These are phyloP conservation scores for Talaromyces sp. DNA, from an alignment of 2,329 filamentous ascomycete genomes.

Conservation along the genomic window DNA sequence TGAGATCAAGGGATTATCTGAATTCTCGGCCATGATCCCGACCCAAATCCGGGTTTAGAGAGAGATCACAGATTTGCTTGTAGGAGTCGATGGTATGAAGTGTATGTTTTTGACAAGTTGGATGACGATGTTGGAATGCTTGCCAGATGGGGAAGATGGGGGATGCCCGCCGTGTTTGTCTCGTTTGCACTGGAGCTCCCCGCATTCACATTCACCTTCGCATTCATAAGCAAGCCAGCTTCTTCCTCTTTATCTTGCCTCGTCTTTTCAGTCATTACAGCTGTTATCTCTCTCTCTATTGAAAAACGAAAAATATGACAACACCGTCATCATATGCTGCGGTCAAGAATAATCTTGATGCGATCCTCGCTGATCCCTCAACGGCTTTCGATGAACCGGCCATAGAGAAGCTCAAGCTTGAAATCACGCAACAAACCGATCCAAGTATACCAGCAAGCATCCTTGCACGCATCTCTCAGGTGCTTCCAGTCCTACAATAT, in stretches of 20 bases:
- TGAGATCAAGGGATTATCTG: slow-evolving; percentile 57
- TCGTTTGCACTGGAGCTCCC: slow-evolving; percentile 25
- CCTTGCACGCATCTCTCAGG: slow-evolving; percentile 44
- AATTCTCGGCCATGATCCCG: slow-evolving; percentile 44
- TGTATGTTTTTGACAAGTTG: not conserved
- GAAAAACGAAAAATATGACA: slow-evolving; percentile 19
- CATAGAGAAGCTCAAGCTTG: slow-evolving; percentile 48
- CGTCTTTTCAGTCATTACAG: not conserved
- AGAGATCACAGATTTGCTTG: not conserved
- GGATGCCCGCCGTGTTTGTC: slow-evolving; percentile 22
- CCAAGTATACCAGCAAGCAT: slow-evolving; percentile 34
- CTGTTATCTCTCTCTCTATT: not conserved
- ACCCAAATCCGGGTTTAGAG: not conserved
- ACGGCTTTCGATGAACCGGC: slow-evolving; percentile 44
- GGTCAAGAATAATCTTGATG: slow-evolving; percentile 40
- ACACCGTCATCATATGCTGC: slow-evolving; percentile 32
- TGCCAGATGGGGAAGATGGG: not conserved
- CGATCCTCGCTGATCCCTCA: slow-evolving; percentile 42
- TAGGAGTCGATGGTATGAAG: not conserved
- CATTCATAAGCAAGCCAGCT: slow-evolving; percentile 3
- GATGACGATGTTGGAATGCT: not conserved
- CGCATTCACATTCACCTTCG: too few species aligned
- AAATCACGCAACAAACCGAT: slow-evolving; percentile 34
- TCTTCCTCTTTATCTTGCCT: not conserved
- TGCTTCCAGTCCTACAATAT: slow-evolving; percentile 52